Base-by-base conservation (phyloP, 768 basidiomycete species). In the Boletus edulis region DNA sequence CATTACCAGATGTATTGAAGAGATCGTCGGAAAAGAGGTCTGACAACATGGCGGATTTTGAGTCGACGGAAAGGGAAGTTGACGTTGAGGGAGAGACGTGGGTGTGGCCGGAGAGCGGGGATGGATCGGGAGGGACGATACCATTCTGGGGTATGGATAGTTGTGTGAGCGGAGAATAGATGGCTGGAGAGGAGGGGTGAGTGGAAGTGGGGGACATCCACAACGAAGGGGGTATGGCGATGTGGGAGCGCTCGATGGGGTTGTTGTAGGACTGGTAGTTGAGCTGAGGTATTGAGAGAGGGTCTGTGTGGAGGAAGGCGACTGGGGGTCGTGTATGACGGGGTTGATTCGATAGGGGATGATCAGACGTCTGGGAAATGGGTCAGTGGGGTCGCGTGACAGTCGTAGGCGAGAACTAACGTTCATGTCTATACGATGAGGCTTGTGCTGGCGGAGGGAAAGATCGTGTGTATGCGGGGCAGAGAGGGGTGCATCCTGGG, bases 181-280 rank as follows among this genome's bases (percentile, higher is more conserved):
- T 59, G 56, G 75, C 67, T 8, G 79, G 73, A 29, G 79, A 74
- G 20, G 78, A 67, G 5, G 79, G 73, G 14, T 79, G 69, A 10
- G 81, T 68, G 39, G 80, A 79, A 6, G 82, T 73, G 45, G 89
- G 81, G 13, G 90, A 90, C 90, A 92, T 91, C 90, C 89, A 92
- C 39, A 91, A 72, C 39, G 89, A 89, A 4, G 90, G 88, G 45
- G 85, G 86, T 42, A 91, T 73, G 52, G 81, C 80, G 34, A 76
- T 63, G 57, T 75, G 73, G 45, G 79, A 77, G 63, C 79, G 82
- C 62, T 85, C 82, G 65, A 73, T 68, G 60, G 76, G 62, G 51
- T 65, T 56, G 51, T 50, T 58, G 54, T 69, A 70, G 42, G 61
- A 53, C 1, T 65, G 59, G 17, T 70, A 69, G 54, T 65, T 53